Evolutionary conservation across 257 asterid species (phyloP).

Genomic region (Scutellaria minor): DNA sequence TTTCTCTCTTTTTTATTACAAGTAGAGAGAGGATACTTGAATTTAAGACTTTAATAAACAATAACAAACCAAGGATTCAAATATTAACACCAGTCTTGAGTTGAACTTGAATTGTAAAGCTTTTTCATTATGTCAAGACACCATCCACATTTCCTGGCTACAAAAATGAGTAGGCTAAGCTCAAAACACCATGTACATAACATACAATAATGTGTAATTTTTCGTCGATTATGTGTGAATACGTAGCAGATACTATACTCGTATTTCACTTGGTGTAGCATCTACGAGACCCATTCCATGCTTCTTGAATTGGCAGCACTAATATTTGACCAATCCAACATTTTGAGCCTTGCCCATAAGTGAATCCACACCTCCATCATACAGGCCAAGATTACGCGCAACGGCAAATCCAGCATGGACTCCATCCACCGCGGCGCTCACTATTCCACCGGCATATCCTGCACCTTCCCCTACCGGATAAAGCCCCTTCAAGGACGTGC

Average conservation of each 20-base stretch:
- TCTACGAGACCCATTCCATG: background rate
- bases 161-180: background rate
- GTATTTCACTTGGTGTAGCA: background rate
- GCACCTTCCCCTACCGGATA: slow-evolving; percentile 98
- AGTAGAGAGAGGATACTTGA: too few species aligned
- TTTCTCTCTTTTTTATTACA: too few species aligned
- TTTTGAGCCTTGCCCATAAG: slow-evolving; percentile 62
- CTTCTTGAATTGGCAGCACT: slow-evolving; percentile 14
- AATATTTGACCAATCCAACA: slow-evolving; percentile 65
- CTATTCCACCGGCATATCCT: slow-evolving; percentile 95
- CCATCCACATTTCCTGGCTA: slow-evolving; percentile 5
- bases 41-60: too few species aligned
- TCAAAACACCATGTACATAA: background rate
- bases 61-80: background rate
- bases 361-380: slow-evolving; percentile 50
- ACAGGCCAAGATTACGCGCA: slow-evolving; percentile 76
- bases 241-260: background rate
- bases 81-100: background rate
- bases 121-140: background rate
- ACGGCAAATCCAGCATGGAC: slow-evolving; percentile 84
- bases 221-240: background rate
- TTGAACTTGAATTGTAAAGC: background rate
- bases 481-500: slow-evolving; percentile 79
- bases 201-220: too few species aligned
- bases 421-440: slow-evolving; percentile 97